Conservation (phyloP, 768 basidiomycete genomes). For the Boletus edulis region DNA sequence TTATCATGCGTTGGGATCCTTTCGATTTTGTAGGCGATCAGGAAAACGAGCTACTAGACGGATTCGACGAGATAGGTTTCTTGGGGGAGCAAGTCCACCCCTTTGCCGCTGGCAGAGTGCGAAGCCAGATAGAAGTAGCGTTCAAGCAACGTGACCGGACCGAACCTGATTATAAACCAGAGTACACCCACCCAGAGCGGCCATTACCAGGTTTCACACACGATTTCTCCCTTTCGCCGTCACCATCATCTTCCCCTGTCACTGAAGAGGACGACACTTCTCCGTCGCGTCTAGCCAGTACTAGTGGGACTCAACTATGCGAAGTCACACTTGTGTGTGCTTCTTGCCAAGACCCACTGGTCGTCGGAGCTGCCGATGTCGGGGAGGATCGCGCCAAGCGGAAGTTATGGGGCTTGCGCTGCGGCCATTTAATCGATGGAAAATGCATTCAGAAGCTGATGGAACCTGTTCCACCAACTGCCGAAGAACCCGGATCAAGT, state of each 20-base stretch:
- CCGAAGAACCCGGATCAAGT: conserved; percentile 8
- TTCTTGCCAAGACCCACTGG: conserved; percentile 60
- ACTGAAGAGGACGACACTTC: conserved; percentile 48
- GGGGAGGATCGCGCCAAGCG: conserved; percentile 43
- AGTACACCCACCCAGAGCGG: conserved; percentile 63
- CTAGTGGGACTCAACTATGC: conserved; percentile 26
- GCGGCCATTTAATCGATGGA: conserved; percentile 78
- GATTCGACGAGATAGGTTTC: conserved; percentile 16
- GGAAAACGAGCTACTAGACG: conserved; percentile 15
- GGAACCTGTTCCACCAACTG: conserved; percentile 33
- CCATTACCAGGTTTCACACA: conserved; percentile 64
- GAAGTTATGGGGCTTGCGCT: conserved; percentile 69
- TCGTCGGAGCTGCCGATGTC: conserved; percentile 51
- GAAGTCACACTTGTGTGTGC: conserved; percentile 62
- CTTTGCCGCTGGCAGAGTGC: conserved; percentile 13
- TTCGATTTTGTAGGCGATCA: conserved; percentile 17
- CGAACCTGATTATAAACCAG: conserved; percentile 47
- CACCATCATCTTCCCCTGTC: conserved; percentile 19
- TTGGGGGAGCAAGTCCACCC: conserved; percentile 13
- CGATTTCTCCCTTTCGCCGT: conserved; percentile 51
- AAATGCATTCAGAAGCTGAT: conserved; percentile 66
- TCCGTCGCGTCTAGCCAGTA: conserved; percentile 17
- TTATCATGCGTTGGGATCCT: conserved; percentile 32
- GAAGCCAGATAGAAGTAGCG: conserved; percentile 19
- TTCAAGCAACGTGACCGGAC: conserved; percentile 21